Evolutionary conservation across 345 rosid genomes (phyloP).

Genomic region (Excoecaria agallocha): DNA sequence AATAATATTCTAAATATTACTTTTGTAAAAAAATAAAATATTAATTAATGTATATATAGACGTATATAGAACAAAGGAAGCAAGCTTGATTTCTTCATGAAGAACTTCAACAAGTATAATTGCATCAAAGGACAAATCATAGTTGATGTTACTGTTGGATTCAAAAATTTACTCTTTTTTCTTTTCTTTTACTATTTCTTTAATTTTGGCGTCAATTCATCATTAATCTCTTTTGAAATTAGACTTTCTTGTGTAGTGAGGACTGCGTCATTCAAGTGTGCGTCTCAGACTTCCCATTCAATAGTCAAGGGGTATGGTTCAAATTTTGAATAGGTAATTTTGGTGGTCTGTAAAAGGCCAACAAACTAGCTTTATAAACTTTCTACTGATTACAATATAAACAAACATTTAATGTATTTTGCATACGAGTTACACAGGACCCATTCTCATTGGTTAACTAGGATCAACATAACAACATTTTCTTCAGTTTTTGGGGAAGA

Average conservation of each 20-base stretch:
- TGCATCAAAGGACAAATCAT: background rate
- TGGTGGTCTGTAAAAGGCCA: constrained; percentile 26
- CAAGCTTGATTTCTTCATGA: constrained; percentile 1
- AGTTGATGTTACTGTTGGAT: background rate
- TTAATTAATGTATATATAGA: background rate
- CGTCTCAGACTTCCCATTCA: constrained; percentile 29
- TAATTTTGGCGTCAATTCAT: background rate
- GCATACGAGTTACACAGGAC: constrained; percentile 12
- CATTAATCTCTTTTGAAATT: background rate
- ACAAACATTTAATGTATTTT: constrained; percentile 2
- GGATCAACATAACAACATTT: constrained; percentile 6
- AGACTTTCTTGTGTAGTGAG: constrained; percentile 3
- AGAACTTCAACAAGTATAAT: background rate
- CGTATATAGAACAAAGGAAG: background rate
- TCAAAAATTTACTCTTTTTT: background rate
- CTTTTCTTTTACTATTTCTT: too few species aligned
- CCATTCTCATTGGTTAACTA: constrained; percentile 17
- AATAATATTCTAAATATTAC: background rate
- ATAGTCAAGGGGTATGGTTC: constrained; percentile 11
- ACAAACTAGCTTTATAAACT: constrained; percentile 20
- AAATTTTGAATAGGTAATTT: constrained; percentile 15
- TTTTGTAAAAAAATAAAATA: background rate
- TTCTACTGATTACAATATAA: background rate
- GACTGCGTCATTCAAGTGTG: constrained; percentile 21
- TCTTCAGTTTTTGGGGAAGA: constrained; percentile 15